Evolutionary conservation across 805 yeast genomes (phyloP), one percentile per base, ranked within the genome.

Genomic region (Saccharomycopsis vini): DNA sequence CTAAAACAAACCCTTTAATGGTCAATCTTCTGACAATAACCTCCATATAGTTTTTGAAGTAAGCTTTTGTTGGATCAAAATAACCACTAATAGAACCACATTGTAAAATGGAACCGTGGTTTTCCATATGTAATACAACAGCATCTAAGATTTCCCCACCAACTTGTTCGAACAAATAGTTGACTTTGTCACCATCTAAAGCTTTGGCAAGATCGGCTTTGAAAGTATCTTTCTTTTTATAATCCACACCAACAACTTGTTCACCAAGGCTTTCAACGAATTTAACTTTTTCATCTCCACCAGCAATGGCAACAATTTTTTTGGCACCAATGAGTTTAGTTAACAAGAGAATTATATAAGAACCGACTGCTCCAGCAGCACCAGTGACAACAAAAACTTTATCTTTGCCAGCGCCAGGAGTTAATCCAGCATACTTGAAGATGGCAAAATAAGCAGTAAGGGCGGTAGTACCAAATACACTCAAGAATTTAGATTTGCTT

Each of bases 281-380:
- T 47, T 68, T 62, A 45, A 72, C 63, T 57, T 80, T 80, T 28
- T 67, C 78, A 4, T 61, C 66, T 7, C 78, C 72, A 44, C 85
- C 83, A 15, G 83, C 75, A 50, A 77, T 69, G 35, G 79, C 85
- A 55, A 77, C 67, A 21, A 79, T 78, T 51, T 66, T 71, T 35
- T 67, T 60, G 23, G 80, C 80, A 30, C 72, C 71, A 55, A 71
- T 65, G 9, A 73, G 58, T 32, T 69, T 61, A 47, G 74, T 63
- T 34, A 83, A 79, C 10, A 79, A 56, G 56, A 78, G 84, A 18
- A 77, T 72, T 39, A 66, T 72, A 39, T 69, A 60, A 21, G 75
- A 68, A 12, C 86, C 86, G n/a, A 80, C 79, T n/a, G 84, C 83
- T 48, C 87, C 87, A 5, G 80, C 71, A 12, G 86, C 86, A 45